phyloP scores from a whole-genome alignment of 106 monocot genomes.

The Dioscorea alata region DNA sequence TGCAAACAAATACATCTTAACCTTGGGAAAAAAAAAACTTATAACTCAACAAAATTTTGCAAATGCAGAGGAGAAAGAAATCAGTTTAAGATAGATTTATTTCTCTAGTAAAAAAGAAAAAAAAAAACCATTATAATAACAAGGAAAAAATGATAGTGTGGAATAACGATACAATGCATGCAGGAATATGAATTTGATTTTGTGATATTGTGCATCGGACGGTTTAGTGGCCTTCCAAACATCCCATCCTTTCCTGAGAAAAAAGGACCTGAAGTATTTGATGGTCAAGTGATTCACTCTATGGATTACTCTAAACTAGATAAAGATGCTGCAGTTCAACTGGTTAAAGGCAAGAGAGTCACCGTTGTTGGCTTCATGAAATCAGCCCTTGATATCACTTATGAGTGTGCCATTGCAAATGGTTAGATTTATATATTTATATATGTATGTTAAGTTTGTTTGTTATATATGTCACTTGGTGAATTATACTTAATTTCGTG shows the following conservation, averaged over 20 bases:
- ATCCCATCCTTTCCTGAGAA: slow-evolving; percentile 44
- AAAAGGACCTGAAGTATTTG: slow-evolving; percentile 50
- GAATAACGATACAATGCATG: no score
- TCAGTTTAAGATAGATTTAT: no score
- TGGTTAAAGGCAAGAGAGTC: slow-evolving; percentile 44
- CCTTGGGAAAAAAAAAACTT: no score
- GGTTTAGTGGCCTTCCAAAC: slow-evolving; percentile 49
- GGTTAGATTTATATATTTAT: slow-evolving; percentile 13
- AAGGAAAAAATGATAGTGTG: no score
- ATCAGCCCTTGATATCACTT: slow-evolving; percentile 52
- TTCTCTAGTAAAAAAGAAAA: no score
- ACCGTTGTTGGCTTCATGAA: slow-evolving; percentile 47
- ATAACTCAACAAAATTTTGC: no score
- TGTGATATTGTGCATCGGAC: slow-evolving; percentile 50
- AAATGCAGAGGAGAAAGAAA: no score
- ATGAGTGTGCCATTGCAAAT: slow-evolving; percentile 46
- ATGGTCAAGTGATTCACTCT: slow-evolving; percentile 52
- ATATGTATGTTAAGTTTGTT: no score
- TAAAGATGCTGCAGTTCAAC: slow-evolving; percentile 2
- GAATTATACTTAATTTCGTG: no score
- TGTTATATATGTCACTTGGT: not conserved
- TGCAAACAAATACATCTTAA: no score
- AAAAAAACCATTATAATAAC: no score
- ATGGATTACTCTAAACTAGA: slow-evolving; percentile 56
- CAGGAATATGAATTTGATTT: slow-evolving; percentile 45